Base-by-base conservation (phyloP, 75 land plant genomes). In the Adiantum capillusveneris region DNA sequence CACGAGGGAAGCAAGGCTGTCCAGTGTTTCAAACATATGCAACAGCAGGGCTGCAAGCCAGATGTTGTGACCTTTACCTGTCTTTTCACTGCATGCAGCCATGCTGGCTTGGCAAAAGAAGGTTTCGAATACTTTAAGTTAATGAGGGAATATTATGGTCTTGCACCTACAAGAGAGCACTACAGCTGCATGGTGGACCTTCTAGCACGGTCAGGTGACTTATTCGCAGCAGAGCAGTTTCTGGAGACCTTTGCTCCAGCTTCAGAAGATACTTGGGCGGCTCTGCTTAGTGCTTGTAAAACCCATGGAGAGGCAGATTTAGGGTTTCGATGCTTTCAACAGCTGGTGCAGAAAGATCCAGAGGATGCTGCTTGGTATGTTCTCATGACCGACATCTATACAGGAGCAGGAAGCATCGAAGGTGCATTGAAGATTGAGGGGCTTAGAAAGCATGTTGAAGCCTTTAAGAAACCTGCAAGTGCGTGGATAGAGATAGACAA, bases 281-380 rank as follows among this genome's bases (percentile, higher is more conserved):
- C 78, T 20, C 44, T 84, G 60, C 76, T 84, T 29, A 77, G 79
- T 51, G 84, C 88, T 67, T 84, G 88, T 65, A 78, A 56, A 78
- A 72, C 62, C 43, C 88, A 84, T 59, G 75, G 82, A 24, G 48
- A 80, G 21, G 58, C 39, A 11, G 46, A 65, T 11, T 49, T 80
- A 19, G 88, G 84, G 21, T 57, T 41, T 12, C 18, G 75, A 31
- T 80, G 71, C 43, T 64, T 83, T n/a, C 60, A 77, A 22, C 61
- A 36, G 44, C 48, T 77, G 30, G 67, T 78, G 30, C 59, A 80
- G 44, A 44, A 80, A 37, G 79, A 80, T 18, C 72, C 79, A 0
- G 65, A 72, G 56, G 81, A 65, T 60, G 52, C 63, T 11, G 81
- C 78, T 6, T 69, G 77, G 54, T 66, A 84, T 72, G 81, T 78